These are phyloP conservation scores for Paragyromitra xinjiangensis DNA, from an alignment of 495 filamentous ascomycete genomes.

Conservation along the genomic window DNA sequence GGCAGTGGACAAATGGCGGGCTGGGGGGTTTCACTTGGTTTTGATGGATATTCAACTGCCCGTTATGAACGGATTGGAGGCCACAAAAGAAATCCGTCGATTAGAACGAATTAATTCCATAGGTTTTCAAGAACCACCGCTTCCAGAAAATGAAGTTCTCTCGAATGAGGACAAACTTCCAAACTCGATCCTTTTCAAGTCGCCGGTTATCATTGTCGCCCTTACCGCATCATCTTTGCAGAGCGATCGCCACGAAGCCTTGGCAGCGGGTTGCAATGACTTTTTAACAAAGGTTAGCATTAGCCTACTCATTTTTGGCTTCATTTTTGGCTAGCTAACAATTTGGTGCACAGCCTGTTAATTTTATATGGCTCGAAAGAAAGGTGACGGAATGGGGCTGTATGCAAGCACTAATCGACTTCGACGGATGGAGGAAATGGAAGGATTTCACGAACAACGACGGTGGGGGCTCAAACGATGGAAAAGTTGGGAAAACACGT, in stretches of 20 bases:
- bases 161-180: slow-evolving; percentile 63
- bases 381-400: slow-evolving; percentile 99
- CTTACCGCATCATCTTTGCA: slow-evolving; percentile 92
- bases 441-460: slow-evolving; percentile 72
- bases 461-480: slow-evolving; percentile 57
- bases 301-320: slow-evolving; percentile 11
- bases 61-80: slow-evolving; percentile 94
- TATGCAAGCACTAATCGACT: slow-evolving; percentile 99
- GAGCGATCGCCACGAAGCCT: slow-evolving; percentile 90
- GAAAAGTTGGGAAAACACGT: slow-evolving; percentile 32
- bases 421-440: slow-evolving; percentile 98
- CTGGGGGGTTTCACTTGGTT: slow-evolving; percentile 95
- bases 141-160: slow-evolving; percentile 54
- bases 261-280: slow-evolving; percentile 97
- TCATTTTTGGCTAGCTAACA: slow-evolving; percentile 32
- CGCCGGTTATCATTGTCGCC: slow-evolving; percentile 96
- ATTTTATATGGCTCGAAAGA: slow-evolving; percentile 95
- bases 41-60: slow-evolving; percentile 99
- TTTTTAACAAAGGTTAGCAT: slow-evolving; percentile 91
- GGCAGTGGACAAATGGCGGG: slow-evolving; percentile 90
- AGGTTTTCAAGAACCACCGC: slow-evolving; percentile 68
- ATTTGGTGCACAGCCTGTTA: slow-evolving; percentile 74
- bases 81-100: slow-evolving; percentile 94
- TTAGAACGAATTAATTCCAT: slow-evolving; percentile 89
- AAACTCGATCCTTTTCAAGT: slow-evolving; percentile 81